phyloP scores from a whole-genome alignment of 768 basidiomycete species.

The Podaxis sp. region DNA sequence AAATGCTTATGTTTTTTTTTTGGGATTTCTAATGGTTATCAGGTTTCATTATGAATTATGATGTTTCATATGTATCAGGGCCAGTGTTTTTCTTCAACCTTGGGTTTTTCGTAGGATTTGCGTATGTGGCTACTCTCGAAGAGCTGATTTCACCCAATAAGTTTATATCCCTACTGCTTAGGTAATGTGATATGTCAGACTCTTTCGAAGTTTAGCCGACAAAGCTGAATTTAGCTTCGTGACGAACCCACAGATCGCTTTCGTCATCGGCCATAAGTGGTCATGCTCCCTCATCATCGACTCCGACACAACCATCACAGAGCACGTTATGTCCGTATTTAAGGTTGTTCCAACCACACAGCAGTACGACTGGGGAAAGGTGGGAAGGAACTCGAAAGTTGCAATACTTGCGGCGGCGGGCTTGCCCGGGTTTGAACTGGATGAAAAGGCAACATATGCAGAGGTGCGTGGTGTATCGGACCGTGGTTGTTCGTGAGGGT shows the following conservation, averaged over 20 bases:
- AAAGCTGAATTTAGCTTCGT: background rate
- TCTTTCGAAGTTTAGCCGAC: background rate
- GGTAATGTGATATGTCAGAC: background rate
- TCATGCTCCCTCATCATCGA: background rate
- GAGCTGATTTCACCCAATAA: background rate
- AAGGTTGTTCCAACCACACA: conserved; percentile 83
- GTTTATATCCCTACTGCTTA: background rate
- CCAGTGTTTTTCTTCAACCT: background rate
- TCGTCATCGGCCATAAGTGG: background rate
- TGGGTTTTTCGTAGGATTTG: background rate
- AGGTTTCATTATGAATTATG: background rate
- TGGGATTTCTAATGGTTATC: background rate
- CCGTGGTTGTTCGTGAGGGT: background rate
- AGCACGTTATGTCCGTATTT: conserved; percentile 46
- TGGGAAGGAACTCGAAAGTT: conserved; percentile 78
- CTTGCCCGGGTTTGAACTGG: conserved; percentile 63
- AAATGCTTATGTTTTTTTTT: background rate
- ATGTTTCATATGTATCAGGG: background rate
- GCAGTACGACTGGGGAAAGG: conserved; percentile 94
- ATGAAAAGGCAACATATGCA: conserved; percentile 80
- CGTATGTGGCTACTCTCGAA: background rate
- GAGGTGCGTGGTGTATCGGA: conserved; percentile 59
- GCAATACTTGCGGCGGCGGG: conserved; percentile 76
- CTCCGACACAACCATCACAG: background rate
- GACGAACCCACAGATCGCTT: background rate